Percentiles rank a stretch among this genome's conserved stretches.
Conservation (phyloP, 2,329 filamentous ascomycete species). For the Epichloe aotearoae region DNA sequence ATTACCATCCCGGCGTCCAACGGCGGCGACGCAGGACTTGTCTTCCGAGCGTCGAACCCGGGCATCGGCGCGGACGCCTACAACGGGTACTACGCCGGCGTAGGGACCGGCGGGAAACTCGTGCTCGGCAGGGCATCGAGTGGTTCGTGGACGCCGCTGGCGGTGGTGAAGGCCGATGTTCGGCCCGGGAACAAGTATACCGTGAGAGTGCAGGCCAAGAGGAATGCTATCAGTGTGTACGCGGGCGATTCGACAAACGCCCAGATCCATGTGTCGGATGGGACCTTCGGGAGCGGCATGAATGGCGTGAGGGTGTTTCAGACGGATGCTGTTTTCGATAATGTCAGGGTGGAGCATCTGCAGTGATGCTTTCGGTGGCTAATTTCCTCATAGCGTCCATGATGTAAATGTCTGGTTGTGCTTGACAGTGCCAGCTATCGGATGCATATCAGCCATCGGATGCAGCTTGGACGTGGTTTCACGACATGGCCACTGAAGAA, state of each 20-base stretch:
- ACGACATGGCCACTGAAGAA: no score
- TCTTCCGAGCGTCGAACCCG: no score
- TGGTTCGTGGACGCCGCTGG: conserved; percentile 6
- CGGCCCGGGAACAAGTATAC: conserved; percentile 3
- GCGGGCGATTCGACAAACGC: conserved; percentile 6
- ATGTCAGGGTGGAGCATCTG: conserved; percentile 8
- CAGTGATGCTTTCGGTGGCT: background rate
- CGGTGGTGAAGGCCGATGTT: conserved; percentile 3
- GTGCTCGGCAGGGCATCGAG: conserved; percentile 11
- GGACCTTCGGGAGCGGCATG: conserved; percentile 7
- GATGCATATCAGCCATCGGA: no score
- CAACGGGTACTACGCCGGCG: no score
- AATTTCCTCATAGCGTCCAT: no score
- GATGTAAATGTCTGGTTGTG: no score
- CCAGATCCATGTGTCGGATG: conserved; percentile 7
- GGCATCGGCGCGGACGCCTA: no score
- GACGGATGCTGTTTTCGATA: conserved; percentile 11
- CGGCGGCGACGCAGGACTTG: conserved; percentile 3
- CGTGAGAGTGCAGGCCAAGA: conserved; percentile 7
- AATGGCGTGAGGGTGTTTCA: conserved; percentile 9
- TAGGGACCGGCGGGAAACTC: conserved; percentile 14
- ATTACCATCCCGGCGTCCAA: conserved; percentile 8
- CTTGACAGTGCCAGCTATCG: no score
- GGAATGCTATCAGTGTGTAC: conserved; percentile 6
- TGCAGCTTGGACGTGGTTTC: no score